Percentiles rank a stretch among this genome's conserved stretches.
phyloP scores from a whole-genome alignment of 2,329 filamentous ascomycete species.

The Aspergillus texensis region DNA sequence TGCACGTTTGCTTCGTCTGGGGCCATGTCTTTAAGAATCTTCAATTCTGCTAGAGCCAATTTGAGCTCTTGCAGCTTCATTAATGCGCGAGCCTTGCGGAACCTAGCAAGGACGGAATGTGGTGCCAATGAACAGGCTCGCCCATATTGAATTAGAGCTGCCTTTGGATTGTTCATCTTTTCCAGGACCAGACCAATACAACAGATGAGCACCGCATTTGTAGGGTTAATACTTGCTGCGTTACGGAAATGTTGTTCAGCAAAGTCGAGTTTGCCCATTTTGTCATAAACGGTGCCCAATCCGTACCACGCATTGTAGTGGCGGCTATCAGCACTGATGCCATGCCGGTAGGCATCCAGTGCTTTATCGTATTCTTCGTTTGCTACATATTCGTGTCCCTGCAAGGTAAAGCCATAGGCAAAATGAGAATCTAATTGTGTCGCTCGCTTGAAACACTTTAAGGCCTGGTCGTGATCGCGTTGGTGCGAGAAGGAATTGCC shows the following conservation, averaged over 20 bases:
- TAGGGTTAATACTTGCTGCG: conserved; percentile 86
- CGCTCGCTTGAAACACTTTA: conserved; percentile 91
- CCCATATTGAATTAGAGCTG: conserved; percentile 78
- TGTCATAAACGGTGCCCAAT: conserved; percentile 77
- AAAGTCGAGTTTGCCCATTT: conserved; percentile 86
- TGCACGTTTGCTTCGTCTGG: conserved; percentile 96
- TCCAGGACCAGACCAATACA: conserved; percentile 90
- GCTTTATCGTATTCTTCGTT: conserved; percentile 99
- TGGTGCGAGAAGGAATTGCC: conserved; percentile 94
- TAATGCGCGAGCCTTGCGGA: conserved; percentile 88
- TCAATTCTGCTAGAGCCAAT: conserved; percentile 77
- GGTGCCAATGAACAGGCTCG: conserved; percentile 83
- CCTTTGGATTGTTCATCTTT: conserved; percentile 78
- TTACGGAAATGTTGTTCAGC: conserved; percentile 90
- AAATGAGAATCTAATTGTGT: conserved; percentile 89
- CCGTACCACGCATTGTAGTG: conserved; percentile 99
- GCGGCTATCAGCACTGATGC: conserved; percentile 80
- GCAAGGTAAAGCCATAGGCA: conserved; percentile 92
- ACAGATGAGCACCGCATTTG: conserved; percentile 88
- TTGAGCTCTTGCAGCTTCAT: conserved; percentile 72
- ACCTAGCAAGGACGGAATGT: conserved; percentile 77
- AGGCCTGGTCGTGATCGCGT: conserved; percentile 89
- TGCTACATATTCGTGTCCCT: conserved; percentile 91
- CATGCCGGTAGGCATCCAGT: conserved; percentile 80
- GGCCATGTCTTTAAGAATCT: conserved; percentile 85